Base-by-base conservation (phyloP, 2,329 filamentous ascomycete genomes). In the Huntiella bhutanensis region DNA sequence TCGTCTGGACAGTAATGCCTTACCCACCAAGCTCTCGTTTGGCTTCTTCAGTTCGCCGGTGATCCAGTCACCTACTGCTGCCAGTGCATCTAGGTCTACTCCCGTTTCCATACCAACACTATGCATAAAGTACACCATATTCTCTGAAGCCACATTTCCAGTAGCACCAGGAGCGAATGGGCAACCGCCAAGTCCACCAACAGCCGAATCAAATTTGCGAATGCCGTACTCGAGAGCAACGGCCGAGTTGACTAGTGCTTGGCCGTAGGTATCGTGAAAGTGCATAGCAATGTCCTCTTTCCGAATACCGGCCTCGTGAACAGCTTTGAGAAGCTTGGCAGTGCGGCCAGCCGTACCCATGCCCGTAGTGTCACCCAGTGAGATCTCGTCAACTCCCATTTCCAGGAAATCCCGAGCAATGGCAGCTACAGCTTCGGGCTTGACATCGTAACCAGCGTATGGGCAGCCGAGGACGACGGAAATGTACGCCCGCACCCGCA, bases 331-430 rank as follows among this genome's bases (percentile, higher is more conserved):
- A 41, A 86, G 64, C 47, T 74, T 71, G 47, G 67, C 64, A 2
- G 80, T 84, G 47, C 75, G 67, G 13, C 77, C 77, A n/a, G 77
- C 78, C 0, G 83, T 92, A 32, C 86, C 87, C 72, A 92, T 86
- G 13, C 87, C 87, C 0, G 86, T 88, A 0, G 87, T 95, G 57
- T 94, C 87, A 5, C 85, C 86, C 1, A 94, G 72, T 1, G 82
- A 82, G 53, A 95, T 86, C 66, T 94, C 85, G 57, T 93, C 84
- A 15, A 84, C 87, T 13, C 87, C 87, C 68, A 88, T 82, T 56
- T 87, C 82, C 1, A 94, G 68, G 42, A 94, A 63, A 56, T 67
- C 76, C 50, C 67, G 71, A 0, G 81, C 79, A 39, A 82, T 73
- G 53, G 80, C 71, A 0, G 75, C 76, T 0, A 82, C 77, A 51